A percentile compares a stretch with the other conserved stretches of the same genome.
Evolutionary conservation across 2,329 filamentous ascomycete species (phyloP).

Genomic region (Claviceps digitariae): DNA sequence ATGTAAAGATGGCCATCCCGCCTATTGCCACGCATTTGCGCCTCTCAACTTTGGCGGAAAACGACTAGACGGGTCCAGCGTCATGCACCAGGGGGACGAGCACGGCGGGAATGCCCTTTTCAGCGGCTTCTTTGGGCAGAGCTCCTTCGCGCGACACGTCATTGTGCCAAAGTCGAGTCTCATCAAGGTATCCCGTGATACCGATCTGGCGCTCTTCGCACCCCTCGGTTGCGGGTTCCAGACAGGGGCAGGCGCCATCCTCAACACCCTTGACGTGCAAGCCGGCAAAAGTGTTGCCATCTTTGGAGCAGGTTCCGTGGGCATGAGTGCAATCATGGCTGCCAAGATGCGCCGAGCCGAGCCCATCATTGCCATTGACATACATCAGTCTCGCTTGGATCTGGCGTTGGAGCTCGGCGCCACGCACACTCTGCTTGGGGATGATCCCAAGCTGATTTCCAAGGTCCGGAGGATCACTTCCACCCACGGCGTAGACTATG

Average conservation of each 20-base stretch:
- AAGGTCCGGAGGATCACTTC: conserved; percentile 11
- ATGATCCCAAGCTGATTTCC: not conserved
- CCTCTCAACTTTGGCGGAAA: not conserved
- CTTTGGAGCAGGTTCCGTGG: conserved; percentile 8
- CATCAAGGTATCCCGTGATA: conserved; percentile 14
- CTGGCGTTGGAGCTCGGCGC: not conserved
- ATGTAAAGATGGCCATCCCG: not conserved
- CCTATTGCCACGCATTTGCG: not conserved
- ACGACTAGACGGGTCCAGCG: not conserved
- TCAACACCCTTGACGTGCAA: conserved; percentile 17
- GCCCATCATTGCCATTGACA: not conserved
- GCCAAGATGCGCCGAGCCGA: not conserved
- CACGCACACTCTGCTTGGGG: not conserved
- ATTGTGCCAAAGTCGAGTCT: conserved; percentile 16
- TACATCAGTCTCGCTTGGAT: not conserved
- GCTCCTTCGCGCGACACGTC: conserved; percentile 18
- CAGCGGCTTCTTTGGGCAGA: conserved; percentile 21
- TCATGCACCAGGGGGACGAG: not conserved
- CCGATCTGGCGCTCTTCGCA: conserved; percentile 17
- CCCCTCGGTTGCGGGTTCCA: conserved; percentile 23
- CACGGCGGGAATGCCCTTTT: not conserved
- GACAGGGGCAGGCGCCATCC: conserved; percentile 20
- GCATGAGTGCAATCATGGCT: conserved; percentile 1
- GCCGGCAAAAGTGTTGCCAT: conserved; percentile 16
- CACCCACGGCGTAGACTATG: conserved; percentile 16